Base-by-base conservation (phyloP, 177 flowering plant species). In the Vitis hybrid region DNA sequence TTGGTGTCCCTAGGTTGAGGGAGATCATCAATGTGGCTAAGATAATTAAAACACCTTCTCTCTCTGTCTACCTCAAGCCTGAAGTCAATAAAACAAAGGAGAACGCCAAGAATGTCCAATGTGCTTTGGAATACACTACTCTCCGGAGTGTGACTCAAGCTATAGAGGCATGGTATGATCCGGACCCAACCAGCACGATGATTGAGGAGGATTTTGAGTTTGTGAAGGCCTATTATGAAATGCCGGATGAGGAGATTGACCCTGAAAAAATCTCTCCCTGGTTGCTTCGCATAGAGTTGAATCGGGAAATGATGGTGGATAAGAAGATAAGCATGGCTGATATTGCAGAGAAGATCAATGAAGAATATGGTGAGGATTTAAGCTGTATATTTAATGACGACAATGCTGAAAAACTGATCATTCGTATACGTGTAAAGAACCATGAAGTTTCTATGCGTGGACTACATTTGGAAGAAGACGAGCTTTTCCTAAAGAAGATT, bases 281-380 rank as follows among this genome's bases (percentile, higher is more conserved):
- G 99, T 76, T 95, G 75, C 98, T 95, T 65, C 91, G 99, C 13
- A 87, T 95, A 64, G 97, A 95, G 82, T 78, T 95, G 77, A 93
- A 95, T 79, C 89, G 99, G 48, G 99, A 95, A 71, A 95, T 95
- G 99, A 95, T 95, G 99, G 92, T 95, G 70, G 99, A 95, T 75
- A 95, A 95, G 83, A 95, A 95, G 83, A 76, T 95, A 72, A 90
- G 93, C 82, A 95, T 95, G 99, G 97, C 97, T 11, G 97, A 91
- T 65, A 93, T 95, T 73, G 97, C 99, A 16, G 99, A 89, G 81
- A 95, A 89, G 85, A 95, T 95, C 62, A 93, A 93, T 75, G 88
- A 76, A 27, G 99, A 93, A 72, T 95, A 93, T 80, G 93, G 91
- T 73, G 95, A 88, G 78, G 99, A 93, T 74, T 76, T 95, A 70